Percentiles rank a stretch among this genome's conserved stretches.
phyloP scores from a whole-genome alignment of 768 basidiomycete species.

The Podaxis sp. region DNA sequence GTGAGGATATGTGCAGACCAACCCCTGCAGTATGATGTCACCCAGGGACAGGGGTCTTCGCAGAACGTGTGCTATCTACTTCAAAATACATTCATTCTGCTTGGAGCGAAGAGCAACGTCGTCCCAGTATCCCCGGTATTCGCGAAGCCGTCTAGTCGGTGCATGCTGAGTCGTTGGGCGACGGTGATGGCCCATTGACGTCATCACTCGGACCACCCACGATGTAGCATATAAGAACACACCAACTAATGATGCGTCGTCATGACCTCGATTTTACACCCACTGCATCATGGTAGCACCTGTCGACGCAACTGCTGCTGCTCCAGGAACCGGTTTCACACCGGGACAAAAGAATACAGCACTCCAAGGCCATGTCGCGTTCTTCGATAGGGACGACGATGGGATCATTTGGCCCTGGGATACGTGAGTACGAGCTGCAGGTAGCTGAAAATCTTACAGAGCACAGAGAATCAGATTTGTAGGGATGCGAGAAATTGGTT shows the following conservation, averaged over 20 bases:
- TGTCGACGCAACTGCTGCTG: conserved; percentile 26
- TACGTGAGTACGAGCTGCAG: conserved; percentile 32
- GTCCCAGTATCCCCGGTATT: background rate
- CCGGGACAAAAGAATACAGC: conserved; percentile 32
- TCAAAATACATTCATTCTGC: no score
- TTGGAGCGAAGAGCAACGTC: background rate
- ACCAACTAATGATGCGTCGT: background rate
- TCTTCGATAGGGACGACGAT: conserved; percentile 45
- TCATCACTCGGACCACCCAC: background rate
- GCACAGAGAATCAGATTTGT: conserved; percentile 27
- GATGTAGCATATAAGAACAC: background rate
- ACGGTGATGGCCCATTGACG: background rate
- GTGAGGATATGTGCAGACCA: no score
- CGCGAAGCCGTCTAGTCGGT: background rate
- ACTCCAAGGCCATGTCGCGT: conserved; percentile 43
- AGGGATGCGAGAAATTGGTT: conserved; percentile 39
- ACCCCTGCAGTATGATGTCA: no score
- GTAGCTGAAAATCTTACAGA: conserved; percentile 3
- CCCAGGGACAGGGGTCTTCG: no score
- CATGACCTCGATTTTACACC: no score
- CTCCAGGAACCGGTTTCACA: conserved; percentile 31
- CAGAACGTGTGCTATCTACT: no score
- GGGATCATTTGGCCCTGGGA: conserved; percentile 47
- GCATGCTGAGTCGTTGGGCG: background rate
- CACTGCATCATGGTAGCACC: conserved; percentile 33